phyloP scores from a whole-genome alignment of 106 monocot genomes.

The Dendrobium nobile region DNA sequence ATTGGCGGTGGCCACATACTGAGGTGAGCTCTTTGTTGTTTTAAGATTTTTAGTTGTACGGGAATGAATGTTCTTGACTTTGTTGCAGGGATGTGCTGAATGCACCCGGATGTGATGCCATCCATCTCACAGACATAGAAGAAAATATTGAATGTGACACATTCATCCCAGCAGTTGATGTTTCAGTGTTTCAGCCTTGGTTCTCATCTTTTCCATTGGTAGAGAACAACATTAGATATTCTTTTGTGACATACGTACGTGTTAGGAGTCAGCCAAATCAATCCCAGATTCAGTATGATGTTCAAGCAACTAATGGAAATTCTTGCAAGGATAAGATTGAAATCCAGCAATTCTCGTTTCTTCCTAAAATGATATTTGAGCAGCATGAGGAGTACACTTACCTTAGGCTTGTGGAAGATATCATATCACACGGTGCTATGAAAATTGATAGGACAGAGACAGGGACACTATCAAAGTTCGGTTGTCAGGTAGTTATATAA shows the following conservation, averaged over 20 bases:
- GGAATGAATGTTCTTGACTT: slow-evolving; percentile 7
- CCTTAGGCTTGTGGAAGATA: slow-evolving; percentile 71
- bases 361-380: slow-evolving; percentile 70
- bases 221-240: slow-evolving; percentile 69
- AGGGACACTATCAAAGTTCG: slow-evolving; percentile 93
- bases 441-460: slow-evolving; percentile 92
- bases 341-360: slow-evolving; percentile 68
- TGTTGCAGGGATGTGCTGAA: slow-evolving; percentile 68
- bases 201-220: slow-evolving; percentile 63
- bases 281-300: slow-evolving; percentile 25
- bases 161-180: slow-evolving; percentile 75
- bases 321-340: slow-evolving; percentile 40
- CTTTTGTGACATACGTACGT: slow-evolving; percentile 83
- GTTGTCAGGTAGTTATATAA: slow-evolving; percentile 60
- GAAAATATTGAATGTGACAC: slow-evolving; percentile 76
- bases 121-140: slow-evolving; percentile 90
- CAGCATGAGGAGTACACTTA: slow-evolving; percentile 80
- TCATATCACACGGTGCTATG: slow-evolving; percentile 56
- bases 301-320: slow-evolving; percentile 15
- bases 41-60: slow-evolving; percentile 2
- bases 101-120: slow-evolving; percentile 77
- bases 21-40: slow-evolving; percentile 39
- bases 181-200: slow-evolving; percentile 75
- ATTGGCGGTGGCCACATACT: slow-evolving; percentile 89
- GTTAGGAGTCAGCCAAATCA: slow-evolving; percentile 29